A percentile compares a stretch with the other conserved stretches of the same genome.
Evolutionary conservation across 768 basidiomycete species (phyloP).

Genomic region (Leucocoprinus leucothites): DNA sequence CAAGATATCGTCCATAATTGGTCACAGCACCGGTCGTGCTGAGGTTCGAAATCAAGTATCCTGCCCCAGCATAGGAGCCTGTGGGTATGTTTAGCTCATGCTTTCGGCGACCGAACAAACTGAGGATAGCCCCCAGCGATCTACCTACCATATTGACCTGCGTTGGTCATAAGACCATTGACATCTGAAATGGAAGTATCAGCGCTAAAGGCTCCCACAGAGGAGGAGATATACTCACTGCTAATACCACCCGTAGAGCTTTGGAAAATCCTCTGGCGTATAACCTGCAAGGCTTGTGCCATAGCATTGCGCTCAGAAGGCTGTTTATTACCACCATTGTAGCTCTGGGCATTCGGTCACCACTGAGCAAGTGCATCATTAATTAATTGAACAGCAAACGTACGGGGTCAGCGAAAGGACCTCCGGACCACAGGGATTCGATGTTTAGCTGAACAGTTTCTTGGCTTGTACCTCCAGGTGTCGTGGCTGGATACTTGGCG

Average conservation of each 20-base stretch:
- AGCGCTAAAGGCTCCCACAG: background rate
- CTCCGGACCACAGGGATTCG: slow-evolving; percentile 75
- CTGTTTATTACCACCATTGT: slow-evolving; percentile 69
- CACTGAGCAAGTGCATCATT: background rate
- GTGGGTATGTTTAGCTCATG: slow-evolving; percentile 5
- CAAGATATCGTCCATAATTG: slow-evolving; percentile 64
- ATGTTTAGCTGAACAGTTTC: slow-evolving; percentile 71
- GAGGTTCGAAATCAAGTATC: slow-evolving; percentile 53
- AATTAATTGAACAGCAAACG: slow-evolving; percentile 15
- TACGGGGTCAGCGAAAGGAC: slow-evolving; percentile 66
- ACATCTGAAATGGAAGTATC: slow-evolving; percentile 40
- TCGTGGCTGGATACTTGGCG: slow-evolving; percentile 45
- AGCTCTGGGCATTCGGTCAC: slow-evolving; percentile 35
- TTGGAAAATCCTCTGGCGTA: slow-evolving; percentile 55
- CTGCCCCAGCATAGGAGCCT: slow-evolving; percentile 73
- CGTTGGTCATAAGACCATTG: slow-evolving; percentile 44
- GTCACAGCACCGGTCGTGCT: slow-evolving; percentile 34
- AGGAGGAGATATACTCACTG: slow-evolving; percentile 31
- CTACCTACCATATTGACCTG: slow-evolving; percentile 58
- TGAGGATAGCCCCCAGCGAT: background rate
- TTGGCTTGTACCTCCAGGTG: slow-evolving; percentile 55
- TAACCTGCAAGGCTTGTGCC: slow-evolving; percentile 46
- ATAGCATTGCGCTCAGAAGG: slow-evolving; percentile 39
- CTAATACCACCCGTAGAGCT: slow-evolving; percentile 57
- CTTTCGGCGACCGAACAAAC: background rate